phyloP scores from a whole-genome alignment of 2,329 filamentous ascomycete genomes.

The Beauveria rudraprayagi region DNA sequence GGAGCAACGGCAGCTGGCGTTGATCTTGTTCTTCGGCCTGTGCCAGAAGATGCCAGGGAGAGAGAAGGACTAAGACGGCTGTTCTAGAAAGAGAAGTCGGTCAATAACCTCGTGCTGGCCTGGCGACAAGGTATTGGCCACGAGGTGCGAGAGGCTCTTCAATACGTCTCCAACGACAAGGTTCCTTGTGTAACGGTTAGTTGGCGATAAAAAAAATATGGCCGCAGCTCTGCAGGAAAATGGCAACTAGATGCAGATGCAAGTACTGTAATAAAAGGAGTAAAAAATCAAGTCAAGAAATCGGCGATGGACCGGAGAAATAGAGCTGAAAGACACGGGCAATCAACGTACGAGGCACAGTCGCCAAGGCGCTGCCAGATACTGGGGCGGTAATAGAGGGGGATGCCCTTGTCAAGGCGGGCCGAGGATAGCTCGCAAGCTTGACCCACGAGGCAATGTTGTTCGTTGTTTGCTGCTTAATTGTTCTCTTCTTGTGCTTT shows the following conservation, averaged over 20 bases:
- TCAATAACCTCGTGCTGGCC: not conserved
- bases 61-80: not conserved
- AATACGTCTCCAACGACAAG: slow-evolving; percentile 8
- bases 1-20: not conserved
- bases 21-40: not conserved
- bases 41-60: not conserved
- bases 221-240: not conserved
- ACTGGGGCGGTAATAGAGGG: not conserved
- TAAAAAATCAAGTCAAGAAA: not conserved
- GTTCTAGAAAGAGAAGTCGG: not conserved
- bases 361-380: slow-evolving; percentile 3
- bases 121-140: slow-evolving; percentile 6
- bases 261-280: not conserved
- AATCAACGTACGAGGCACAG: slow-evolving; percentile 6
- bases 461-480: no score
- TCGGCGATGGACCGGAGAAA: slow-evolving; percentile 2
- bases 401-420: not conserved
- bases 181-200: not conserved
- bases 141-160: slow-evolving; percentile 12
- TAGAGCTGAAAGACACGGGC: not conserved
- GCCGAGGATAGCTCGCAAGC: not conserved
- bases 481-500: not conserved
- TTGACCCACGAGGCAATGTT: not conserved
- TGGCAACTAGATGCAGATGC: not conserved
- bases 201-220: not conserved